Conservation (phyloP, 2,329 filamentous ascomycete genomes). For the Eutypella sp. region DNA sequence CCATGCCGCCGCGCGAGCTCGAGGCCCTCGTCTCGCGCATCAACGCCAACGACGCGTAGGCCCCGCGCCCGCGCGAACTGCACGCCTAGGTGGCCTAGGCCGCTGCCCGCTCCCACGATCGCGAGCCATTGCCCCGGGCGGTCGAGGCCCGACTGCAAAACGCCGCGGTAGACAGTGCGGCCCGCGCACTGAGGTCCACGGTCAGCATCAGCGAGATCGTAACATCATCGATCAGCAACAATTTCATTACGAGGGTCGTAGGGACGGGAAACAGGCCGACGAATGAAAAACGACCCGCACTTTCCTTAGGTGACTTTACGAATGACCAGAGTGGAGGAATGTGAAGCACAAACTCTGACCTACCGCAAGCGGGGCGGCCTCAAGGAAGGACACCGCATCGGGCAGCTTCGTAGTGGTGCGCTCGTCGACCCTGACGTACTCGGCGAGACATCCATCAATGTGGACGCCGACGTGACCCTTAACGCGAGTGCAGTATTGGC, state of each 20-base stretch:
- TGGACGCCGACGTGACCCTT: conserved; percentile 44
- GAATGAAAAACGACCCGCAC: too few species aligned
- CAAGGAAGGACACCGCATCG: conserved; percentile 41
- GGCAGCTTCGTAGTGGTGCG: conserved; percentile 42
- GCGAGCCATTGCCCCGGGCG: conserved; percentile 31
- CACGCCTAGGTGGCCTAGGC: conserved; percentile 47
- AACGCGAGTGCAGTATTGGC: conserved; percentile 46
- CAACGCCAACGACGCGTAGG: conserved; percentile 47
- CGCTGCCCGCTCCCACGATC: conserved; percentile 45
- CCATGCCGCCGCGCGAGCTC: conserved; percentile 41
- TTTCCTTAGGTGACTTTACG: not conserved
- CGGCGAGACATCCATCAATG: conserved; percentile 50
- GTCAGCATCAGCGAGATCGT: too few species aligned
- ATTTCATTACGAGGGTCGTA: too few species aligned
- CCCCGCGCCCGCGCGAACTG: conserved; percentile 45
- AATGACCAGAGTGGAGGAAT: not conserved
- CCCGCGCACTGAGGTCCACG: conserved; percentile 44
- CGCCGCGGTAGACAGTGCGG: conserved; percentile 43
- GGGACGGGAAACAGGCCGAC: not conserved
- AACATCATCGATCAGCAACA: too few species aligned
- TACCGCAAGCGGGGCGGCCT: conserved; percentile 48
- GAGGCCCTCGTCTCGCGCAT: conserved; percentile 50
- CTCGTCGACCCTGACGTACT: conserved; percentile 49
- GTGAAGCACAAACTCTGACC: not conserved
- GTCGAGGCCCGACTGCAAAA: conserved; percentile 34